Evolutionary conservation across 2,329 filamentous ascomycete species (phyloP).

Genomic region (Byssothecium circinans): DNA sequence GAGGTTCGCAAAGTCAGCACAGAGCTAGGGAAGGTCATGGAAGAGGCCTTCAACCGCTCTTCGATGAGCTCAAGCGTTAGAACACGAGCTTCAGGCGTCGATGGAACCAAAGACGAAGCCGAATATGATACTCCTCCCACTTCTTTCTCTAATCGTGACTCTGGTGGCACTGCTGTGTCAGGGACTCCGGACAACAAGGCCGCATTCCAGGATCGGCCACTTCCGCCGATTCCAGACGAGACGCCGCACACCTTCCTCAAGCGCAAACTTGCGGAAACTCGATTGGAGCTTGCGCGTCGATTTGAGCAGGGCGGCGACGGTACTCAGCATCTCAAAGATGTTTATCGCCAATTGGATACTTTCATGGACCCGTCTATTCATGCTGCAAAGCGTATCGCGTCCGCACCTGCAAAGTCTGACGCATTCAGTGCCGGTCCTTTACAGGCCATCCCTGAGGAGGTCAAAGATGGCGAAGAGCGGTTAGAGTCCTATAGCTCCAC

Average conservation of each 20-base stretch:
- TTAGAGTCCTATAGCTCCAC: slow-evolving; percentile 28
- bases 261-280: slow-evolving; percentile 60
- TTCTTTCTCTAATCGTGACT: slow-evolving; percentile 48
- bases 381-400: slow-evolving; percentile 47
- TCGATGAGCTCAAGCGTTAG: slow-evolving; percentile 57
- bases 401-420: slow-evolving; percentile 45
- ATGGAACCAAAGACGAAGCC: slow-evolving; percentile 41
- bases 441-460: slow-evolving; percentile 57
- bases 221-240: slow-evolving; percentile 50
- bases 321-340: slow-evolving; percentile 58
- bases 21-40: slow-evolving; percentile 85
- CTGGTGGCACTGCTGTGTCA: slow-evolving; percentile 29
- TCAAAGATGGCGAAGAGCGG: slow-evolving; percentile 41
- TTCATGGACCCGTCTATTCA: slow-evolving; percentile 52
- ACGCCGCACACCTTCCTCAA: slow-evolving; percentile 56
- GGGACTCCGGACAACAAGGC: slow-evolving; percentile 30
- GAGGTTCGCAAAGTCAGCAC: slow-evolving; percentile 82
- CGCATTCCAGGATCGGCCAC: slow-evolving; percentile 44
- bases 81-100: slow-evolving; percentile 43
- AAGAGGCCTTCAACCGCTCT: slow-evolving; percentile 83
- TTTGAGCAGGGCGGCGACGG: slow-evolving; percentile 46
- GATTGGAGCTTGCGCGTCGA: slow-evolving; percentile 58
- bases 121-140: slow-evolving; percentile 57
- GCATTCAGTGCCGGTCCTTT: slow-evolving; percentile 39
- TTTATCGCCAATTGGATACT: slow-evolving; percentile 62